Evolutionary conservation across 1,284 basidiomycete genomes (phyloP).

Genomic region (Ceratobasidium sp.): DNA sequence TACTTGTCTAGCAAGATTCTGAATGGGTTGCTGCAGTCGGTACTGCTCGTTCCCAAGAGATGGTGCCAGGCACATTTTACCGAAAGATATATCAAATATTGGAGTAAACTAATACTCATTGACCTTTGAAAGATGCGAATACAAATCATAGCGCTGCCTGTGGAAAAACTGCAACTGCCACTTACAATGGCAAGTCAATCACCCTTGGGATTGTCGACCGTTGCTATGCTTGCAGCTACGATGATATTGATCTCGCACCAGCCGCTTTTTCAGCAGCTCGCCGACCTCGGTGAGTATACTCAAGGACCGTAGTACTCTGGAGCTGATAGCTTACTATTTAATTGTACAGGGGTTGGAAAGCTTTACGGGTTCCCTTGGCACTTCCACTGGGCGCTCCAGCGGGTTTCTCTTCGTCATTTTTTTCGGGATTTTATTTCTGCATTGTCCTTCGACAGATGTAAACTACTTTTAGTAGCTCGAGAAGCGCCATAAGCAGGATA

Average conservation of each 20-base stretch:
- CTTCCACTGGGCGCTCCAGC: too few relatives aligned
- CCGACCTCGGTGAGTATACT: conserved; percentile 34
- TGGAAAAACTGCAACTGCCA: conserved; percentile 39
- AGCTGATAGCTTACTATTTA: too few relatives aligned
- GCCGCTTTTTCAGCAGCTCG: conserved; percentile 38
- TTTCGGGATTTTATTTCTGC: too few relatives aligned
- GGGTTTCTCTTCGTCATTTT: too few relatives aligned
- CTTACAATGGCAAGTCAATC: conserved; percentile 38
- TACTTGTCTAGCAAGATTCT: conserved; percentile 5
- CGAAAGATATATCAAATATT: neutral
- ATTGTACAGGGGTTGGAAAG: conserved; percentile 14
- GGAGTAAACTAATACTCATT: neutral
- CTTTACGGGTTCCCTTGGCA: conserved; percentile 36
- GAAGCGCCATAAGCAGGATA: too few relatives aligned
- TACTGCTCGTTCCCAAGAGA: conserved; percentile 20
- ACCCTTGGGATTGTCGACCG: conserved; percentile 38
- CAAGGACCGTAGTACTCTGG: too few relatives aligned
- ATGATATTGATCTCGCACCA: conserved; percentile 38
- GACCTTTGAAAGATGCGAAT: conserved; percentile 15
- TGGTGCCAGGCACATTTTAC: conserved; percentile 6
- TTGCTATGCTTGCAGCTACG: conserved; percentile 35
- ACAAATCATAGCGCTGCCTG: conserved; percentile 40
- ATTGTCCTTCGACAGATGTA: too few relatives aligned
- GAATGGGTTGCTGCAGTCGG: conserved; percentile 40
- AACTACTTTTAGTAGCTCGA: too few relatives aligned